Evolutionary conservation across 23 red algal species (phyloP).

Genomic region (Gracilaria domingensis): DNA sequence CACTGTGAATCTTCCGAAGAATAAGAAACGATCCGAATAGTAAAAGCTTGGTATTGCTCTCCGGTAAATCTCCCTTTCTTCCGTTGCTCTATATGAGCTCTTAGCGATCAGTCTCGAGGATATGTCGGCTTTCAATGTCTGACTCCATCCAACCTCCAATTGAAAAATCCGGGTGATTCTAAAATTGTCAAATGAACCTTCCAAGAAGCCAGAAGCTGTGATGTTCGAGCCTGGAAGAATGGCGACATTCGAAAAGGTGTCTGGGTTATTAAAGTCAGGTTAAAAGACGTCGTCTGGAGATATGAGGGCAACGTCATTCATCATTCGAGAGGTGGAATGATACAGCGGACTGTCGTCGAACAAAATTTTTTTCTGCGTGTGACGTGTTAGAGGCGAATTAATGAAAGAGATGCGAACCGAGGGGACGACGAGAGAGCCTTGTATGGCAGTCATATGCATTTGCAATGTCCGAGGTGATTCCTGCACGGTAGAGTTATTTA

Average conservation of each 20-base stretch:
- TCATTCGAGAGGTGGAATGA: not conserved
- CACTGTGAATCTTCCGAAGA: conserved; percentile 4
- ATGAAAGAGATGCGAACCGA: not conserved
- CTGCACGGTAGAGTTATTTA: not conserved
- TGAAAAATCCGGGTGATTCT: conserved; percentile 21
- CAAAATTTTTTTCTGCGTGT: not conserved
- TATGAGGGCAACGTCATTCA: not conserved
- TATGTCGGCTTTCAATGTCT: conserved; percentile 14
- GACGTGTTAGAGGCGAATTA: not conserved
- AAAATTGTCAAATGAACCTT: not conserved
- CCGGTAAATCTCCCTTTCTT: conserved; percentile 17
- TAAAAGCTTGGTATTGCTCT: not conserved
- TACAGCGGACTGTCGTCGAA: conserved; percentile 11
- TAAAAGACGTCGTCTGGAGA: not conserved
- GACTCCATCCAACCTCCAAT: conserved; percentile 16
- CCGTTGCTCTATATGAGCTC: not conserved
- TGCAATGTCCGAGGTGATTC: not conserved
- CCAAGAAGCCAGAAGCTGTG: not conserved
- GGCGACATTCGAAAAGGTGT: not conserved
- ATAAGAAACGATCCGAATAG: not conserved
- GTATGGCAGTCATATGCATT: not conserved
- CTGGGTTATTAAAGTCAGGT: not conserved
- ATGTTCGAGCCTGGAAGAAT: conserved; percentile 16
- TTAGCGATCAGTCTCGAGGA: not conserved
- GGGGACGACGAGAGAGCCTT: not conserved